Percentiles rank a stretch among this genome's conserved stretches.
These are phyloP conservation scores for Neurospora pannonica DNA, from an alignment of 495 filamentous ascomycete species.

Conservation along the genomic window DNA sequence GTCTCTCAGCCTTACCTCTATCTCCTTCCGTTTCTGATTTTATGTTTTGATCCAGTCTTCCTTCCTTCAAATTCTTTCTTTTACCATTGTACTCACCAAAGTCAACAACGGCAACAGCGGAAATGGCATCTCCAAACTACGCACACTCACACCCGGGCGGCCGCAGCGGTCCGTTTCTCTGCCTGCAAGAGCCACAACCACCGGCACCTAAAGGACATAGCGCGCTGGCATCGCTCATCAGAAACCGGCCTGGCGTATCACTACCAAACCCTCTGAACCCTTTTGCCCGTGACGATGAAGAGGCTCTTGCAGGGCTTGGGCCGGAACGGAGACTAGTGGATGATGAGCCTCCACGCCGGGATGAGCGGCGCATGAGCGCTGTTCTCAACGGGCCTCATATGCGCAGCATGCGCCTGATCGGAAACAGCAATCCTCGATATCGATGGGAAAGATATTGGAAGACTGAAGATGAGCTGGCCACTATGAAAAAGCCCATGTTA, in stretches of 20 bases:
- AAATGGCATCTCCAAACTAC: not conserved
- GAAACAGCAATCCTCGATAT: constrained; percentile 66
- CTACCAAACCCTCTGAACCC: not conserved
- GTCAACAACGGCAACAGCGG: not conserved
- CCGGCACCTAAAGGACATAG: constrained; percentile 20
- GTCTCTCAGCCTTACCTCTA: not conserved
- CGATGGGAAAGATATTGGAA: constrained; percentile 69
- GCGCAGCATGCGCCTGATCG: constrained; percentile 69
- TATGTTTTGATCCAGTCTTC: not conserved
- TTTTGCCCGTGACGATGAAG: constrained; percentile 21
- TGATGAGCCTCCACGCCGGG: constrained; percentile 27
- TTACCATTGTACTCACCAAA: not conserved
- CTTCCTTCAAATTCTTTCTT: not conserved
- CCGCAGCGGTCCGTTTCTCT: constrained; percentile 19
- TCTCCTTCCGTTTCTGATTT: not conserved
- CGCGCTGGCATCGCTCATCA: constrained; percentile 29
- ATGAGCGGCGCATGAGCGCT: constrained; percentile 41
- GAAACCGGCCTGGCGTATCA: constrained; percentile 18
- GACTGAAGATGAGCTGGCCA: constrained; percentile 51
- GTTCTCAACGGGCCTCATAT: constrained; percentile 59
- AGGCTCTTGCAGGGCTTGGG: not conserved
- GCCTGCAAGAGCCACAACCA: constrained; percentile 28
- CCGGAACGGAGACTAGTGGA: constrained; percentile 13
- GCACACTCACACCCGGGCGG: constrained; percentile 10
- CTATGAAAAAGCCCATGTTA: constrained; percentile 55